phyloP scores from a whole-genome alignment of 495 filamentous ascomycete species.

The Lasiosphaeria ovina region DNA sequence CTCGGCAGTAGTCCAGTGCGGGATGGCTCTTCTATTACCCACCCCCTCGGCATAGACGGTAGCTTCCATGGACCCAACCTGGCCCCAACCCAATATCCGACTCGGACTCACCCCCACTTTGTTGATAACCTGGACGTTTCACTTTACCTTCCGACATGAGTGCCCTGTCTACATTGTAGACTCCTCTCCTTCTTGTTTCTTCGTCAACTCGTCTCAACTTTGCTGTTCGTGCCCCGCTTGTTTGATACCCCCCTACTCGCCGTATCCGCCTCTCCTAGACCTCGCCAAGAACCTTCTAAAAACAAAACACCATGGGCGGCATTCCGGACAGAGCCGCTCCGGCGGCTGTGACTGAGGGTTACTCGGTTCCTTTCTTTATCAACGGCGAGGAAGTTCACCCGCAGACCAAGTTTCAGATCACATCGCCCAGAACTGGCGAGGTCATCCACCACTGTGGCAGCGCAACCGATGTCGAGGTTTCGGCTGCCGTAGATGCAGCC shows the following conservation, averaged over 20 bases:
- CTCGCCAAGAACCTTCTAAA: not conserved
- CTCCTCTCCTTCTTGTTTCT: too few species aligned
- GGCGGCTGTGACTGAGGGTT: constrained; percentile 13
- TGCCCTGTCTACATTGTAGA: too few species aligned
- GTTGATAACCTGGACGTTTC: too few species aligned
- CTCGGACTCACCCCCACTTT: too few species aligned
- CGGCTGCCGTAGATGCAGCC: constrained; percentile 61
- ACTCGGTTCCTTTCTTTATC: constrained; percentile 67
- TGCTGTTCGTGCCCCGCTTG: not conserved
- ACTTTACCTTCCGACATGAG: too few species aligned
- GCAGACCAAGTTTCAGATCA: constrained; percentile 62
- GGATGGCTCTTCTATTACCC: not conserved
- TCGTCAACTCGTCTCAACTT: too few species aligned
- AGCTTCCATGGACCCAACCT: not conserved
- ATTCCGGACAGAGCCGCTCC: not conserved
- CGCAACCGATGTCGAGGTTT: constrained; percentile 61
- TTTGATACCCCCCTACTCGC: not conserved
- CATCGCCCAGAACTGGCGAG: constrained; percentile 61
- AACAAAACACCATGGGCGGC: constrained; percentile 16
- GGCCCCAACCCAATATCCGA: too few species aligned
- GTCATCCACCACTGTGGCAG: constrained; percentile 59
- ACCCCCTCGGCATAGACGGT: not conserved
- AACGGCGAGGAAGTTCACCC: constrained; percentile 64
- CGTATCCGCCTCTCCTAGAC: not conserved
- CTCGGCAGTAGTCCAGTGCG: constrained; percentile 1